phyloP scores from a whole-genome alignment of 768 basidiomycete species.

The Pleurotus cornucopiae region DNA sequence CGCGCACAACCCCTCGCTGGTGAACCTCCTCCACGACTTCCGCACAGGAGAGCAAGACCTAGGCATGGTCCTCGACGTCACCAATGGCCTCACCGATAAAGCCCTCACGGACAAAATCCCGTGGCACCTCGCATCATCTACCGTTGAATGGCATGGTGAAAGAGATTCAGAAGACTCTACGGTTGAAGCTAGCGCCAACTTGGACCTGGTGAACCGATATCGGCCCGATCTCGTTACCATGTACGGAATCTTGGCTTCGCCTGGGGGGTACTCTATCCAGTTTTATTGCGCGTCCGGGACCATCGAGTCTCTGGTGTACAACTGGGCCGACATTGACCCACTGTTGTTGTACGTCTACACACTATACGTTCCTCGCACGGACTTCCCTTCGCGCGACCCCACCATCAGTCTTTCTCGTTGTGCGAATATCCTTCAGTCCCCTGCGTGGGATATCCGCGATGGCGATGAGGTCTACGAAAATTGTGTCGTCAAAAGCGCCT shows the following conservation, averaged over 20 bases:
- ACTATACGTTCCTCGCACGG: conserved; percentile 1
- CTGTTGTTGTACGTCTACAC: conserved; percentile 7
- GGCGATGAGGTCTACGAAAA: background rate
- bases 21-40: too few relatives aligned
- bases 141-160: too few relatives aligned
- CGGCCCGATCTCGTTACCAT: conserved; percentile 5
- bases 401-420: conserved; percentile 5
- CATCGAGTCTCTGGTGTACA: background rate
- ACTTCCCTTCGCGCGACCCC: conserved; percentile 1
- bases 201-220: conserved; percentile 7
- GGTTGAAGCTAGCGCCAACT: conserved; percentile 1
- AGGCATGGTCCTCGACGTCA: too few relatives aligned
- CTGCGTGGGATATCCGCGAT: conserved; percentile 5
- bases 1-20: too few relatives aligned
- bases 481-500: conserved; percentile 6
- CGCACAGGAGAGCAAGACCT: too few relatives aligned
- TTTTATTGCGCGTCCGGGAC: conserved; percentile 4
- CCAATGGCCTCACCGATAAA: too few relatives aligned
- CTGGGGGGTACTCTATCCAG: background rate
- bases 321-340: conserved; percentile 1
- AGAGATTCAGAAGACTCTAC: background rate
- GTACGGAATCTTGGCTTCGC: conserved; percentile 1
- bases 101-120: too few relatives aligned
- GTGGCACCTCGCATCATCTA: too few relatives aligned
- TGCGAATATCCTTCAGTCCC: background rate